A percentile compares a stretch with the other conserved stretches of the same genome.
These are phyloP conservation scores for Globisporangium abappressorium DNA, from an alignment of 352 stramenopile species.

Conservation along the genomic window DNA sequence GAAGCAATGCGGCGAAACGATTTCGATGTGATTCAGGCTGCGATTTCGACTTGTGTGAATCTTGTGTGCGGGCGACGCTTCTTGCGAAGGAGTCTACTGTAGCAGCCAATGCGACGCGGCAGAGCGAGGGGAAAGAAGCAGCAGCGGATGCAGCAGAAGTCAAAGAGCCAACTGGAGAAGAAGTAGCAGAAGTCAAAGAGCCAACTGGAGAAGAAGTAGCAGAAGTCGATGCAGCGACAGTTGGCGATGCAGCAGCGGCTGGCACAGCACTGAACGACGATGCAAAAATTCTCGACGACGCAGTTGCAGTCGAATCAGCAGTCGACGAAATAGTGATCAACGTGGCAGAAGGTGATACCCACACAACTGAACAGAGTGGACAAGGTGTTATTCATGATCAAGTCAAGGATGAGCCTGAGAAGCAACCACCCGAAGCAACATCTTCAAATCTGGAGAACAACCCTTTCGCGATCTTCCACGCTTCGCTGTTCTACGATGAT, in stretches of 20 bases:
- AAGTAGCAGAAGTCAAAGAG: not conserved
- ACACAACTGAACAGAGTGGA: not conserved
- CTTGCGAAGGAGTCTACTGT: conserved; percentile 22
- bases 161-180: conserved; percentile 3
- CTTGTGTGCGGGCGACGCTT: conserved; percentile 45
- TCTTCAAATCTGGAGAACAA: conserved; percentile 21
- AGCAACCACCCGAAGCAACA: conserved; percentile 1
- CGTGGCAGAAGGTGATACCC: not conserved
- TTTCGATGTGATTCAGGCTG: conserved; percentile 66
- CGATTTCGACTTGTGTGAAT: conserved; percentile 76
- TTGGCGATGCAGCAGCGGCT: not conserved
- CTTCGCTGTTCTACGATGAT: conserved; percentile 30
- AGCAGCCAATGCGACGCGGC: conserved; percentile 5
- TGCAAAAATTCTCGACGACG: no score
- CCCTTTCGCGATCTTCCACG: conserved; percentile 33
- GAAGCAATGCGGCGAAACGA: conserved; percentile 48
- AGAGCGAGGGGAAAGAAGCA: conserved; percentile 7
- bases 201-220: not conserved
- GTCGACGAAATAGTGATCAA: not conserved
- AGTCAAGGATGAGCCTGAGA: not conserved
- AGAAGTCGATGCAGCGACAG: not conserved
- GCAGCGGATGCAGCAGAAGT: conserved; percentile 1
- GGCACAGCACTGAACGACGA: no score
- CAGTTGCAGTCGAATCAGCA: not conserved
- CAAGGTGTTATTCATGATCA: not conserved